Evolutionary conservation across 805 yeast genomes (phyloP), one percentile per base, ranked within the genome.

Genomic region (Lipomyces mesembrius): DNA sequence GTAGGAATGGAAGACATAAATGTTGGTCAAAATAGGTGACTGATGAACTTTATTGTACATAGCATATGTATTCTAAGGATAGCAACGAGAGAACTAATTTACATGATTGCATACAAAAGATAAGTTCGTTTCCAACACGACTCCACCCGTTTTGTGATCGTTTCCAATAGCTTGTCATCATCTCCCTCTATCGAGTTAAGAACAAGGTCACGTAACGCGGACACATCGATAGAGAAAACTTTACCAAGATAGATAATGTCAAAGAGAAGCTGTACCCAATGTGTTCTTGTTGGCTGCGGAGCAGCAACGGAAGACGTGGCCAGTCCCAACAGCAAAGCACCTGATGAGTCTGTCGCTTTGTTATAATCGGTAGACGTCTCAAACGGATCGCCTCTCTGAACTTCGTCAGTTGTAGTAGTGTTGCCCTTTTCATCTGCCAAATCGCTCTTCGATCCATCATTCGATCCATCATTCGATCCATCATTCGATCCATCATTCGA

Each of bases 221-320:
- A 14, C 39, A 58, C 34, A 34, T 62, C 58, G 25, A 46, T 29
- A 5, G 57, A 20, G 51, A 67, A 67, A 2, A 67, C 27, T 20
- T 61, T 37, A 17, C 60, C 59, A 8, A 67, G 54, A 53, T 65
- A 67, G 17, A 65, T 39, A 5, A 67, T 58, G 57, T 67, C 71
- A 54, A 67, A 67, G 20, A 60, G 65, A 11, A 67, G 52, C 46
- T 67, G 71, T 20, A 56, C 29, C 71, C 68, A 65, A 17, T 65
- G 68, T n/a, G 20, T 25, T n/a, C 14, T 22, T 43, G 20, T 43
- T 43, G 49, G 49, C 43, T 61, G 61, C 17, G 34, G 20, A 2
- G 65, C 22, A 46, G 60, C 52, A 37, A 20, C 34, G 34, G 43
- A 37, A 37, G 43, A 37, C 17, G 43, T 5, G 5, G 43, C 49